phyloP scores from a whole-genome alignment of 495 filamentous ascomycete genomes.

The Neurospora discreta region DNA sequence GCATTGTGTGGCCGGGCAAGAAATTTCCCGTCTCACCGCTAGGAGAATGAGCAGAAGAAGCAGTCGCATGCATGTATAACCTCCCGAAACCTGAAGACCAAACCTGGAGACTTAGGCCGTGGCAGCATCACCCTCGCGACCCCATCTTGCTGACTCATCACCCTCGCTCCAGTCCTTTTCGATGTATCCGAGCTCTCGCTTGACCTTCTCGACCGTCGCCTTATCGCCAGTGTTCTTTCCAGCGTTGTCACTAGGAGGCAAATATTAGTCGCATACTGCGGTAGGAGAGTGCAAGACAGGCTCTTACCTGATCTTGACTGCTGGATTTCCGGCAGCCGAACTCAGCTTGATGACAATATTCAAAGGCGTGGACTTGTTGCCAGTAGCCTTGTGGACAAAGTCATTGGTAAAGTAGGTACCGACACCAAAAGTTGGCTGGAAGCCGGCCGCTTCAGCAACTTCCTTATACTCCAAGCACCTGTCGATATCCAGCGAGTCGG shows the following conservation, averaged over 20 bases:
- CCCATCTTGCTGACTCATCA: slow-evolving; percentile 78
- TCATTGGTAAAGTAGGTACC: slow-evolving; percentile 96
- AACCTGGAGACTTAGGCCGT: slow-evolving; percentile 5
- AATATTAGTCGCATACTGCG: neutral
- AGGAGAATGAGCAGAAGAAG: neutral
- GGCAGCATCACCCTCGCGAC: slow-evolving; percentile 22
- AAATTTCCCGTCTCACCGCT: neutral
- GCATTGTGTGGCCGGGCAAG: neutral
- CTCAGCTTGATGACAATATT: slow-evolving; percentile 98
- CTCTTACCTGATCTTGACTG: slow-evolving; percentile 69
- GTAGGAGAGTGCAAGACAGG: neutral
- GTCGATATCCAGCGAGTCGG: slow-evolving; percentile 86
- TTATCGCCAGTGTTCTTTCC: slow-evolving; percentile 92
- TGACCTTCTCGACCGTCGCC: slow-evolving; percentile 68
- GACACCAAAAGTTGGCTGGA: slow-evolving; percentile 79
- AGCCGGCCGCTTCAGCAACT: slow-evolving; percentile 65
- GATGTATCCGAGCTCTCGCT: slow-evolving; percentile 70
- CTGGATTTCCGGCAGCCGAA: slow-evolving; percentile 67
- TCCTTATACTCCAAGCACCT: slow-evolving; percentile 82
- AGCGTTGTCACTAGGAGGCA: slow-evolving; percentile 58
- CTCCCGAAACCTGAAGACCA: neutral
- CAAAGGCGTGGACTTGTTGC: slow-evolving; percentile 78
- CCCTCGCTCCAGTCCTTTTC: slow-evolving; percentile 76
- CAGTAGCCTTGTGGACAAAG: slow-evolving; percentile 53
- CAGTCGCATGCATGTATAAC: slow-evolving; percentile 1